Percentiles rank a stretch among this genome's conserved stretches.
These are phyloP conservation scores for Talaromyces sp. DNA, from an alignment of 2,329 filamentous ascomycete genomes.

Conservation along the genomic window DNA sequence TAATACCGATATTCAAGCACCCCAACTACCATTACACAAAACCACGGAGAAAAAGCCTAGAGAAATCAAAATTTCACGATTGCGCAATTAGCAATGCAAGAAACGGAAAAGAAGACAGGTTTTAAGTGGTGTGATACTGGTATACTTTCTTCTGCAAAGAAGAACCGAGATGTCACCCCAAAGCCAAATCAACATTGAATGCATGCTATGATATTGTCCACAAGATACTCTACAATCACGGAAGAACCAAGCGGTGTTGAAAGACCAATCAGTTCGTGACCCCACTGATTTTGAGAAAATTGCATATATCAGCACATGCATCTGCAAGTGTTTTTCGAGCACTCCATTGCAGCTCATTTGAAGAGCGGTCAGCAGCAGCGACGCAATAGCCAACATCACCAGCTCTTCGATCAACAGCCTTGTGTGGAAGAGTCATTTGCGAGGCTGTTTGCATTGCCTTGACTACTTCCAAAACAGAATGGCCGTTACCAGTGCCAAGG, in stretches of 20 bases:
- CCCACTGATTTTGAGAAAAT: conserved; percentile 29
- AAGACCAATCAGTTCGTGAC: conserved; percentile 13
- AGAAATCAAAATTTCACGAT: not conserved
- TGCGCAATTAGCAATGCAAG: not conserved
- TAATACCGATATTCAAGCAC: not conserved
- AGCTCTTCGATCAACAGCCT: conserved; percentile 26
- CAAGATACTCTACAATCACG: not conserved
- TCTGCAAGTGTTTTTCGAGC: conserved; percentile 33
- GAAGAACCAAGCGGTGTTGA: not conserved
- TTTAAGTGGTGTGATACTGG: not conserved
- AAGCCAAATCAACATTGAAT: not conserved
- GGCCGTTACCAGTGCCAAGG: conserved; percentile 32
- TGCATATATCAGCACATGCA: conserved; percentile 33
- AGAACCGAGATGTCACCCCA: not conserved
- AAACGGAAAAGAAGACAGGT: not conserved
- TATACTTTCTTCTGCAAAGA: not conserved
- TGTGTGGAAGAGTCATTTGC: conserved; percentile 27
- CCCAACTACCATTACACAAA: not conserved
- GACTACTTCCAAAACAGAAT: conserved; percentile 35
- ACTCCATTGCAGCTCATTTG: conserved; percentile 51
- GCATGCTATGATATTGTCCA: not conserved
- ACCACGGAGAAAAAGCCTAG: not conserved
- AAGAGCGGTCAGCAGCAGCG: conserved; percentile 28
- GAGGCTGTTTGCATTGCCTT: conserved; percentile 34
- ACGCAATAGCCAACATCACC: conserved; percentile 37